A percentile compares a stretch with the other conserved stretches of the same genome.
phyloP scores from a whole-genome alignment of 108 stramenopile genomes.

The Fragilaria radians region DNA sequence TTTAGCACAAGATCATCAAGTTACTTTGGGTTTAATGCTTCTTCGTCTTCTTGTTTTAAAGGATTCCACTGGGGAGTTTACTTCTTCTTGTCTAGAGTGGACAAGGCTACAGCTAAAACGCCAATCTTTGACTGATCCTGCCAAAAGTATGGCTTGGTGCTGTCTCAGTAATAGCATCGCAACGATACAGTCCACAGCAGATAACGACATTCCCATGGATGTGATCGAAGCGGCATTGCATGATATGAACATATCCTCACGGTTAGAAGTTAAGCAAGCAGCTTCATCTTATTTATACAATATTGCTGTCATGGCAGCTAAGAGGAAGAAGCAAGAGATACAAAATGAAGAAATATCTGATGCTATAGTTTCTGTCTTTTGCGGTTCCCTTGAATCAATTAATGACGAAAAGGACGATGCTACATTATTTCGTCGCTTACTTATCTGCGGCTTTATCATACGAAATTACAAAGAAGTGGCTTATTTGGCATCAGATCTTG shows the following conservation, averaged over 20 bases:
- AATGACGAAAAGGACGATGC: slow-evolving; percentile 40
- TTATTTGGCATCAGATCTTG: not conserved
- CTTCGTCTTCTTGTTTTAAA: slow-evolving; percentile 47
- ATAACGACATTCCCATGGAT: too few species aligned
- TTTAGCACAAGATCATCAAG: slow-evolving; percentile 6
- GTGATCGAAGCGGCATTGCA: too few species aligned
- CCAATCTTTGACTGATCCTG: too few species aligned
- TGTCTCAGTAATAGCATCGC: too few species aligned
- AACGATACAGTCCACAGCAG: too few species aligned
- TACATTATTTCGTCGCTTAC: slow-evolving; percentile 24
- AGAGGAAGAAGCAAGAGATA: not conserved
- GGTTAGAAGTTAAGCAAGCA: slow-evolving; percentile 38
- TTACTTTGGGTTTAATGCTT: slow-evolving; percentile 51
- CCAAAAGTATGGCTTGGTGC: too few species aligned
- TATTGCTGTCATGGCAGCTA: slow-evolving; percentile 11
- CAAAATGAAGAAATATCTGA: slow-evolving; percentile 37
- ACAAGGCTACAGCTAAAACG: too few species aligned
- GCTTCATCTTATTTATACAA: slow-evolving; percentile 63
- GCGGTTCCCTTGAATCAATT: slow-evolving; percentile 45
- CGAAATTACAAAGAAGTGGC: not conserved
- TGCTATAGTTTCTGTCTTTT: slow-evolving; percentile 38
- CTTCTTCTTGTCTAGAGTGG: too few species aligned
- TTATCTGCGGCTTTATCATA: slow-evolving; percentile 15
- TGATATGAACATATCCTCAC: too few species aligned
- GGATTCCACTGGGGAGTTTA: not conserved